Conservation (phyloP, 2,329 filamentous ascomycete species). For the Fusarium secorum region DNA sequence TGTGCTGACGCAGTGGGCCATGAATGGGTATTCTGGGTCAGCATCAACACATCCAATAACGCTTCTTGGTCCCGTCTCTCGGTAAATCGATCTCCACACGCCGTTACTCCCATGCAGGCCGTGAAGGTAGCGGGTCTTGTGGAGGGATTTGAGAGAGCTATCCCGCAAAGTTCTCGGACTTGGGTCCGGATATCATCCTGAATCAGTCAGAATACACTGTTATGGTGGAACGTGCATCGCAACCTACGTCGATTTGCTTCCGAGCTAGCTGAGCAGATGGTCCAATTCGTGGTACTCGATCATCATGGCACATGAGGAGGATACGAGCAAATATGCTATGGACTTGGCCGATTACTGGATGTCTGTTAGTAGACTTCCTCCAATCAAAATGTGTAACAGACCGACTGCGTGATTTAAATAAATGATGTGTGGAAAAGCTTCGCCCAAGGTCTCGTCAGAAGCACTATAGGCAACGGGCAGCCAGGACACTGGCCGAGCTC, state of each 20-base stretch:
- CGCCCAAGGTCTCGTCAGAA: constrained; percentile 40
- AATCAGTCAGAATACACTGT: constrained; percentile 37
- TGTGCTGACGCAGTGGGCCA: constrained; percentile 60
- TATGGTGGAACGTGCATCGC: fast-evolving
- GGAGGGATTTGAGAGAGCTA: constrained; percentile 63
- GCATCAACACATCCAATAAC: constrained; percentile 55
- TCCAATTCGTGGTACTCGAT: constrained; percentile 61
- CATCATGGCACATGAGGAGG: constrained; percentile 63
- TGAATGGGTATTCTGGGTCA: constrained; percentile 59
- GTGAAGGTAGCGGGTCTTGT: constrained; percentile 65
- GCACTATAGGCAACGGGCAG: constrained; percentile 60
- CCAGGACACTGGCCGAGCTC: constrained; percentile 59
- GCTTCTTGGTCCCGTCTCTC: constrained; percentile 57
- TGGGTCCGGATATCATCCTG: constrained; percentile 54
- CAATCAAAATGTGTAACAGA: constrained; percentile 19
- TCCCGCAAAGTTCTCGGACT: constrained; percentile 60
- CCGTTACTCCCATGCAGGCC: constrained; percentile 62
- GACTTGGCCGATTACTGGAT: constrained; percentile 64
- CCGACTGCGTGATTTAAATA: constrained; percentile 64
- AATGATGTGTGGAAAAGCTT: constrained; percentile 65
- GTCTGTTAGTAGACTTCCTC: neutral
- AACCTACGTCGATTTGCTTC: constrained; percentile 47
- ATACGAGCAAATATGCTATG: constrained; percentile 67
- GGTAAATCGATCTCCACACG: constrained; percentile 59
- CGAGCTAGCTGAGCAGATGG: constrained; percentile 41